Base-by-base conservation (phyloP, 768 basidiomycete genomes). In the Collybia sp. region DNA sequence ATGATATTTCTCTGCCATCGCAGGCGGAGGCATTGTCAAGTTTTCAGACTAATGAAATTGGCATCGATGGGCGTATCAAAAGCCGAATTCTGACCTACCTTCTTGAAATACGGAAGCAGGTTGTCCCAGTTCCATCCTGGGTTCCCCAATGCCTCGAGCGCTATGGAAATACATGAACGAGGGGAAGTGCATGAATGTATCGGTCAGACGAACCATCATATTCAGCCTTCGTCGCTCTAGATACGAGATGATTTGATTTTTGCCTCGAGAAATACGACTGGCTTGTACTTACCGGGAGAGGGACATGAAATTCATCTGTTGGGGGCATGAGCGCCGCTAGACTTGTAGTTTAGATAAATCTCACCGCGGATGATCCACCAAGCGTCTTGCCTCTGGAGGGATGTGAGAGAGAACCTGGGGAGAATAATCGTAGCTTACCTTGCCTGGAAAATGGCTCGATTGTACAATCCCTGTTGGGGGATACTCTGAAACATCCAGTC, bases 61-160 rank as follows among this genome's bases (percentile, higher is more conserved):
- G 25, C 35, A 13, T 38, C 17, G 10, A 6, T 17, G 13, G 15
- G 34, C 11, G 30, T n/a, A 32, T 17, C n/a, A 15, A 15, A 36
- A 18, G 15, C 8, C 10, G 35, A 37, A 18, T 37, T 18, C 13
- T 13, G 35, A 42, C 12, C 20, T 12, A 57, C 58, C 42, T 68
- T 69, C 36, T 54, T 59, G 63, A 72, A 67, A 12, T 56, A 61
- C 20, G 43, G 18, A 44, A 62, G 65, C 49, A 70, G 56, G n/a
- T 47, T 54, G 12, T 63, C 52, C 68, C 69, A 72, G 39, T 64
- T 66, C 69, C 70, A 72, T 40, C 56, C 53, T 3, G 59, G 50
- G 13, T 50, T 54, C 1, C 59, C 61, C 17, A 71, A 53, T 12
- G 53, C 46, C 25, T 54, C 48, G 44, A 55, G 53, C 2, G 62